Conservation (phyloP, 2,329 filamentous ascomycete species). For the Hypoxylon sp. region DNA sequence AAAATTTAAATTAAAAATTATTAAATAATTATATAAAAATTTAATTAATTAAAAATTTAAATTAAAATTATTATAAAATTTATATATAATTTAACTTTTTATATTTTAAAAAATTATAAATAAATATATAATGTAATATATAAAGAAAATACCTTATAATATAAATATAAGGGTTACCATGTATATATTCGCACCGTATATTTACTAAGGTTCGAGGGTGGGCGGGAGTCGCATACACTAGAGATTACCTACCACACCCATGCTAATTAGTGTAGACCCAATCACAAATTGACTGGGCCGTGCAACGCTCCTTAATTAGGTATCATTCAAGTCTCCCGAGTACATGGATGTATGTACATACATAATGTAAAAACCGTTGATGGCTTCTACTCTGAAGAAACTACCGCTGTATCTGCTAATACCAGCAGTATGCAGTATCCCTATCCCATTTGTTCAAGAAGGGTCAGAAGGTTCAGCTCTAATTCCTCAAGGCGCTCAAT, state of each 20-base stretch:
- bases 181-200: constrained; percentile 23
- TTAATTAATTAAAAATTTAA: too few species aligned
- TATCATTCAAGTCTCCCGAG: background rate
- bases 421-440: background rate
- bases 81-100: too few species aligned
- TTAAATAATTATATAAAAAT: too few species aligned
- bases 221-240: too few species aligned
- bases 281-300: constrained; percentile 7
- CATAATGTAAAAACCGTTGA: background rate
- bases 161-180: constrained; percentile 8
- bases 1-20: too few species aligned
- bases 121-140: background rate
- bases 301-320: constrained; percentile 18
- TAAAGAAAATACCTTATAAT: constrained; percentile 28
- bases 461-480: constrained; percentile 9
- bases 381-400: background rate
- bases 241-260: constrained; percentile 7
- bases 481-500: constrained; percentile 3
- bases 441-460: constrained; percentile 18
- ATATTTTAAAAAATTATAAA: too few species aligned
- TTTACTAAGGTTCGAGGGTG: background rate
- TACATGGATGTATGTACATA: too few species aligned
- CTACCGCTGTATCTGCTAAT: background rate
- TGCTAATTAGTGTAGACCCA: constrained; percentile 11
- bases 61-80: too few species aligned